These are phyloP conservation scores for Phytophthora sansomeana DNA, from an alignment of 352 stramenopile genomes.

Conservation along the genomic window DNA sequence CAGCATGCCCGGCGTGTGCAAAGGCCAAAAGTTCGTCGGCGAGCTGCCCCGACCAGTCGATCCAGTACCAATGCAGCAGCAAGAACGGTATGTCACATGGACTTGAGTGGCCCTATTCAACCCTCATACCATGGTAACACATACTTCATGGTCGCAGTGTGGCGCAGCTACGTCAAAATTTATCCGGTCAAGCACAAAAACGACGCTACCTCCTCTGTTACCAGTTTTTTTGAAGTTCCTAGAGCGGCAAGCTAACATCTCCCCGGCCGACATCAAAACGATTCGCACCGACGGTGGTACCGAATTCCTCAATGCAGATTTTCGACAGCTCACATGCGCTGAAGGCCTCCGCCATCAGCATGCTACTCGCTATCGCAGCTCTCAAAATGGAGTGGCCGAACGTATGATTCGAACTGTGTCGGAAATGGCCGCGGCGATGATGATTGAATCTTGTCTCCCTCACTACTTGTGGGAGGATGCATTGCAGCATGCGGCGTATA, in stretches of 20 bases:
- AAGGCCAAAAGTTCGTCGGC: background rate
- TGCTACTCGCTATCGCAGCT: background rate
- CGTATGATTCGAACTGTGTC: constrained; percentile 3
- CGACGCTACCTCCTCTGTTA: too few relatives aligned
- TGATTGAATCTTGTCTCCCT: constrained; percentile 1
- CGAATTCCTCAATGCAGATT: constrained; percentile 11
- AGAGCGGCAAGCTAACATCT: background rate
- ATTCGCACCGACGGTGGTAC: constrained; percentile 4
- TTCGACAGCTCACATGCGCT: background rate
- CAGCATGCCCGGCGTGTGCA: background rate
- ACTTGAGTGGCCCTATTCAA: constrained; percentile 1
- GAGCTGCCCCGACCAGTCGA: background rate
- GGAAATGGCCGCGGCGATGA: constrained; percentile 6
- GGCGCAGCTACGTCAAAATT: background rate
- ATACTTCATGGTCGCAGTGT: constrained; percentile 8
- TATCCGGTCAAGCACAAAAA: background rate
- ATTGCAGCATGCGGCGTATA: constrained; percentile 1
- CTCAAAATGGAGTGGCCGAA: constrained; percentile 13
- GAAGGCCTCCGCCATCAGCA: background rate
- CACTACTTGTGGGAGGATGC: constrained; percentile 15
- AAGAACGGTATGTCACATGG: background rate
- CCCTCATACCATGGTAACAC: background rate
- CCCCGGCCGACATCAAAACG: background rate
- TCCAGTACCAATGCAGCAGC: background rate
- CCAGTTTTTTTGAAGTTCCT: background rate